These are phyloP conservation scores for Parastagonospora nodorum DNA, from an alignment of 2,329 filamentous ascomycete species.

Conservation along the genomic window DNA sequence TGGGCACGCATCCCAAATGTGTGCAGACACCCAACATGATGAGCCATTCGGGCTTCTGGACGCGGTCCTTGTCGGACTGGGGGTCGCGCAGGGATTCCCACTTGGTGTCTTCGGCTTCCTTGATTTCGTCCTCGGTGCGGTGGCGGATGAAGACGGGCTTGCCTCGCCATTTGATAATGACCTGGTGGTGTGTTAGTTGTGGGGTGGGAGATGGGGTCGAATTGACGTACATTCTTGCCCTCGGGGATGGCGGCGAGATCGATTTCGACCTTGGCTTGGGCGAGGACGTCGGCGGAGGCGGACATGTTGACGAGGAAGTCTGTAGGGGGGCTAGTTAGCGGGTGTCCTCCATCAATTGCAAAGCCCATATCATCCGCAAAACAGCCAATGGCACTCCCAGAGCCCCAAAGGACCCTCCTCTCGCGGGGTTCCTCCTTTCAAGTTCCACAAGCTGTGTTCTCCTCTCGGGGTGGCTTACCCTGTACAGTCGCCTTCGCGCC, in stretches of 20 bases:
- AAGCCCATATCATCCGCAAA: slow-evolving; percentile 33
- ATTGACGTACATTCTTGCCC: slow-evolving; percentile 89
- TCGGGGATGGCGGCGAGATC: slow-evolving; percentile 91
- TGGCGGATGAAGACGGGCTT: slow-evolving; percentile 99
- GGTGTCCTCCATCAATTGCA: slow-evolving; percentile 29
- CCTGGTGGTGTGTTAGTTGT: slow-evolving; percentile 55
- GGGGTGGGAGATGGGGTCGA: background rate
- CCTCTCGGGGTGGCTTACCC: slow-evolving; percentile 67
- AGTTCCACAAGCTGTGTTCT: slow-evolving; percentile 9
- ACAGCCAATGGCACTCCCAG: slow-evolving; percentile 35
- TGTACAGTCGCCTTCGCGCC: slow-evolving; percentile 98
- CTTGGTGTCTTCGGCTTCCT: slow-evolving; percentile 89
- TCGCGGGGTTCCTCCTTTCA: slow-evolving; percentile 5
- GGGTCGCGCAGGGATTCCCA: slow-evolving; percentile 86
- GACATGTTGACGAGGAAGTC: slow-evolving; percentile 99
- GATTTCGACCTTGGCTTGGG: slow-evolving; percentile 99
- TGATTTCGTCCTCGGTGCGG: slow-evolving; percentile 90
- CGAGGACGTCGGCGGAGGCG: slow-evolving; percentile 95
- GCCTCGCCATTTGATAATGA: slow-evolving; percentile 99
- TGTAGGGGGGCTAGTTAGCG: slow-evolving; percentile 53
- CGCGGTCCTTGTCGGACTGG: slow-evolving; percentile 86
- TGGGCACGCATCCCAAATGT: slow-evolving; percentile 98
- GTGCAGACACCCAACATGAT: slow-evolving; percentile 99
- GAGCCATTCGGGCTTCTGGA: slow-evolving; percentile 98
- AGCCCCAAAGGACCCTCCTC: slow-evolving; percentile 2